Evolutionary conservation across 768 basidiomycete species (phyloP).

Genomic region (Trichaptum fuscoviolaceum): DNA sequence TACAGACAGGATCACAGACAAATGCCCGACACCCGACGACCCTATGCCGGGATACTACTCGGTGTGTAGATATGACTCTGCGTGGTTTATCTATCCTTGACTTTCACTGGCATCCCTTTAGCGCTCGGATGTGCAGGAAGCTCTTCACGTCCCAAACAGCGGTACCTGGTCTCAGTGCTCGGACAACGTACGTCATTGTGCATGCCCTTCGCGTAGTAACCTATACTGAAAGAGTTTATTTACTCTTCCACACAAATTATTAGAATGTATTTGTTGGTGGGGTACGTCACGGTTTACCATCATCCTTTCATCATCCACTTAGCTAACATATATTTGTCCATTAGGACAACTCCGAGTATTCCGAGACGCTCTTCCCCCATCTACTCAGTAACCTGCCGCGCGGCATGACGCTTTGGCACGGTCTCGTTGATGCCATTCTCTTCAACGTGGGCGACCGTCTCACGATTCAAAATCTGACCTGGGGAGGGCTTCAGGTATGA

Average conservation of each 20-base stretch:
- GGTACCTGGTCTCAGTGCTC: constrained; percentile 11
- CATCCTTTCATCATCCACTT: no score
- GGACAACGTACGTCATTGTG: background rate
- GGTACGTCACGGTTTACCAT: background rate
- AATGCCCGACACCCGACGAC: constrained; percentile 10
- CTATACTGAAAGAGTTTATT: background rate
- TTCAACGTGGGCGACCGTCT: constrained; percentile 10
- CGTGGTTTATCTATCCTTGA: background rate
- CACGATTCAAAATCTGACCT: constrained; percentile 11
- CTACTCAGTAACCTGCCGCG: constrained; percentile 9
- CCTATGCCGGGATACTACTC: constrained; percentile 11
- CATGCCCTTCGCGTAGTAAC: background rate
- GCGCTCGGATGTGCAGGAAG: constrained; percentile 9
- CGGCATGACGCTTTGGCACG: constrained; percentile 14
- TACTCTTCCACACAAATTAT: background rate
- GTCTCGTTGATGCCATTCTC: constrained; percentile 10
- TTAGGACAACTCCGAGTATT: constrained; percentile 9
- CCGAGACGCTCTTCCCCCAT: constrained; percentile 9
- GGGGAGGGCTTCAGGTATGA: constrained; percentile 8
- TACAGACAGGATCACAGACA: constrained; percentile 9
- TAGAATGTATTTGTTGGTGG: background rate
- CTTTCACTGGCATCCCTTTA: background rate
- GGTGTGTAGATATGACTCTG: constrained; percentile 1
- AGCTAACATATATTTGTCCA: background rate
- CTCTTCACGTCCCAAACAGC: constrained; percentile 5